Percentiles rank a stretch among this genome's conserved stretches.
Evolutionary conservation across 768 basidiomycete genomes (phyloP).

Genomic region (Tricholoma sp.): DNA sequence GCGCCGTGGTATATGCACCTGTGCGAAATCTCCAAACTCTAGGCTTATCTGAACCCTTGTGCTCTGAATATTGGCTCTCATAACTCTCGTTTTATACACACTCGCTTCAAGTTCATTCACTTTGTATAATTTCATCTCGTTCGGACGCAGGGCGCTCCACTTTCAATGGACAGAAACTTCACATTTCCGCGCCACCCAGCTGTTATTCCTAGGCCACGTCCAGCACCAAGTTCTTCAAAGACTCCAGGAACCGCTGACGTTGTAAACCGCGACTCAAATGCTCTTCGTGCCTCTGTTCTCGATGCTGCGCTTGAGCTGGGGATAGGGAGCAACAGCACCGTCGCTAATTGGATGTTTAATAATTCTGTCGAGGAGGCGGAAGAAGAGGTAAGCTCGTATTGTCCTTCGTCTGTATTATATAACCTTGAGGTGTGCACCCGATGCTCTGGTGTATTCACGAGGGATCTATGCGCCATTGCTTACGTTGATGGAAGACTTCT

Average conservation of each 20-base stretch:
- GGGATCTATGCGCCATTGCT: neutral
- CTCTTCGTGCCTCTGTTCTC: slow-evolving; percentile 67
- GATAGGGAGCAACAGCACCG: slow-evolving; percentile 49
- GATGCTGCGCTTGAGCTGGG: slow-evolving; percentile 71
- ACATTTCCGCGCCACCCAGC: slow-evolving; percentile 24
- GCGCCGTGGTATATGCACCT: too few relatives aligned
- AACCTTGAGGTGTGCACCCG: neutral
- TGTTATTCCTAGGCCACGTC: slow-evolving; percentile 18
- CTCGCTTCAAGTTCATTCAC: neutral
- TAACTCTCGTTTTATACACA: neutral
- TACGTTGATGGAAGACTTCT: neutral
- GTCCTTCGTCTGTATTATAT: neutral
- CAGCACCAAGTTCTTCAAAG: slow-evolving; percentile 9
- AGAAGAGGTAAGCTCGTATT: slow-evolving; percentile 34
- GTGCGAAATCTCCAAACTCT: too few relatives aligned
- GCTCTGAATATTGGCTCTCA: neutral
- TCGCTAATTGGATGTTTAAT: slow-evolving; percentile 72
- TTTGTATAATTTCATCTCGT: neutral
- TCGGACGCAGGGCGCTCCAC: slow-evolving; percentile 11
- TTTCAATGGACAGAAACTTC: slow-evolving; percentile 28
- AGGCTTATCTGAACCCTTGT: too few relatives aligned
- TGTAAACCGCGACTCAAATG: slow-evolving; percentile 45
- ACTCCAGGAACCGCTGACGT: slow-evolving; percentile 6
- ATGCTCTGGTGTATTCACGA: neutral
- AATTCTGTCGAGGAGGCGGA: slow-evolving; percentile 54